A percentile compares a stretch with the other conserved stretches of the same genome.
These are phyloP conservation scores for Ceratocystis diversiconidia DNA, from an alignment of 2,329 filamentous ascomycete genomes.

Conservation along the genomic window DNA sequence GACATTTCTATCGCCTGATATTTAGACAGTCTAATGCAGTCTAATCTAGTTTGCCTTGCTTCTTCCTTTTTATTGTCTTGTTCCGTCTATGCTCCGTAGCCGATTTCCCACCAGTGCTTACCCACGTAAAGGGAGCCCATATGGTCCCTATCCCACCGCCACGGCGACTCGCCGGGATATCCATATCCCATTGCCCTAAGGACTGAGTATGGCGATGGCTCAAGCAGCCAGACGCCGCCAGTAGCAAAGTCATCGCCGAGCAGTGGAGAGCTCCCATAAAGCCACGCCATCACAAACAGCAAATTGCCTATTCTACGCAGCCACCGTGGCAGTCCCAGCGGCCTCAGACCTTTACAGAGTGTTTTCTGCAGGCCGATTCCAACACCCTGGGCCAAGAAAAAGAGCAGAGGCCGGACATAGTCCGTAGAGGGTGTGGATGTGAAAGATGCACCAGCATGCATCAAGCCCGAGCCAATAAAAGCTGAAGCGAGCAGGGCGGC, in stretches of 20 bases:
- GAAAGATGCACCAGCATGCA: slow-evolving; percentile 59
- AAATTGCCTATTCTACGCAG: slow-evolving; percentile 44
- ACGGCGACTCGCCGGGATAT: slow-evolving; percentile 45
- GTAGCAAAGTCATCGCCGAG: slow-evolving; percentile 65
- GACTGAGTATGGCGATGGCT: slow-evolving; percentile 65
- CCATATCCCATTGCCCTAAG: slow-evolving; percentile 55
- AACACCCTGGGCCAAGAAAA: slow-evolving; percentile 57
- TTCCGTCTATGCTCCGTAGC: slow-evolving; percentile 23
- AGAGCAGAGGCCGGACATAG: slow-evolving; percentile 43
- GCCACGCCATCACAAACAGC: slow-evolving; percentile 48
- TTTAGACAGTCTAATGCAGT: not conserved
- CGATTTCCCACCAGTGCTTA: slow-evolving; percentile 45
- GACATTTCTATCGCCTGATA: not conserved
- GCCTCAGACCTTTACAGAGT: slow-evolving; percentile 20
- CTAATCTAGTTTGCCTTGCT: not conserved
- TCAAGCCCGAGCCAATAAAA: slow-evolving; percentile 50
- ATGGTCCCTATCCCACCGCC: slow-evolving; percentile 47
- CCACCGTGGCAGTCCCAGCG: slow-evolving; percentile 29
- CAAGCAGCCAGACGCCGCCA: slow-evolving; percentile 63
- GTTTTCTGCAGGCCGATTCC: slow-evolving; percentile 48
- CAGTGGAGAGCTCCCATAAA: slow-evolving; percentile 48
- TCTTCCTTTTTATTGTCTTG: not conserved
- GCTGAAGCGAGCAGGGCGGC: slow-evolving; percentile 31
- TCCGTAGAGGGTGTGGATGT: slow-evolving; percentile 43
- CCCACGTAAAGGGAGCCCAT: slow-evolving; percentile 44